phyloP scores from a whole-genome alignment of 371 early-diverging fungal genomes.

The Mortierella sp. region DNA sequence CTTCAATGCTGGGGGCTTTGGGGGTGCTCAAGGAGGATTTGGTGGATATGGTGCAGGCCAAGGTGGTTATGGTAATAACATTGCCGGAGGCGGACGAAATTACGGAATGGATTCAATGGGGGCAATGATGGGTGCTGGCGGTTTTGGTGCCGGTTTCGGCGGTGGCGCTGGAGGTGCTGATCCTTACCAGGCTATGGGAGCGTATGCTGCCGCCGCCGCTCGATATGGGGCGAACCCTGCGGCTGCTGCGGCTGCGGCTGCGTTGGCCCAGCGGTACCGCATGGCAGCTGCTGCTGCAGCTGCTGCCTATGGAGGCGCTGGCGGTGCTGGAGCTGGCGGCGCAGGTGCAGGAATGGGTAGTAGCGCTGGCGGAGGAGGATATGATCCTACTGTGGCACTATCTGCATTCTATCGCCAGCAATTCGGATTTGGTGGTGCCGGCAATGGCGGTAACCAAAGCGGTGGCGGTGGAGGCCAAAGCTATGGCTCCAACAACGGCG shows the following conservation, averaged over 20 bases:
- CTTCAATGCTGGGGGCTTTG: slow-evolving; percentile 4
- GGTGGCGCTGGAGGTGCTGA: slow-evolving; percentile 49
- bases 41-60: slow-evolving; percentile 33
- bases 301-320: slow-evolving; percentile 35
- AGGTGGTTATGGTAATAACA: slow-evolving; percentile 20
- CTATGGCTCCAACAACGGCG: slow-evolving; percentile 7
- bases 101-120: slow-evolving; percentile 40
- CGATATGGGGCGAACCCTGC: slow-evolving; percentile 60
- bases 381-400: slow-evolving; percentile 38
- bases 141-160: slow-evolving; percentile 44
- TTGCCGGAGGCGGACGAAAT: slow-evolving; percentile 28
- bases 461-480: neutral
- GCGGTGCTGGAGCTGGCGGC: slow-evolving; percentile 24
- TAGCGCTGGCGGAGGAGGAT: slow-evolving; percentile 30
- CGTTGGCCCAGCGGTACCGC: slow-evolving; percentile 43
- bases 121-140: slow-evolving; percentile 41
- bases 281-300: slow-evolving; percentile 49
- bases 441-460: neutral
- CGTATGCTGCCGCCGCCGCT: slow-evolving; percentile 54
- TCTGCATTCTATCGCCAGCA: slow-evolving; percentile 37
- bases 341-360: slow-evolving; percentile 22
- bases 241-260: slow-evolving; percentile 62
- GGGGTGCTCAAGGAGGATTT: slow-evolving; percentile 20
- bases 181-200: slow-evolving; percentile 34
- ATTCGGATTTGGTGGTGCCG: slow-evolving; percentile 23